Percentiles rank a stretch among this genome's conserved stretches.
These are phyloP conservation scores for Dioscorea alata DNA, from an alignment of 106 monocot species.

Conservation along the genomic window DNA sequence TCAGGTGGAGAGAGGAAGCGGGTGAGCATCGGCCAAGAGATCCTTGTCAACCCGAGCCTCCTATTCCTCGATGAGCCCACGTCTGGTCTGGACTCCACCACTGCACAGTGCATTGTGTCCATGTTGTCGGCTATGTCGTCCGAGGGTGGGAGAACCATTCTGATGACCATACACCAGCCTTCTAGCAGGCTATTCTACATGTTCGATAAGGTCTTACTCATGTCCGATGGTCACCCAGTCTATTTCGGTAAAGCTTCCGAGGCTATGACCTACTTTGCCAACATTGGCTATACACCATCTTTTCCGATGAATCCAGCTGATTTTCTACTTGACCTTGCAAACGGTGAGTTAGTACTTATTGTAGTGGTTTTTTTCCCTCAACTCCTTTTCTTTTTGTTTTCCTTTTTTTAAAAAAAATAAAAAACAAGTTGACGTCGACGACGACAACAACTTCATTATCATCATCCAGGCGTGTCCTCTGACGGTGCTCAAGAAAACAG, in stretches of 20 bases:
- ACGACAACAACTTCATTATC: not conserved
- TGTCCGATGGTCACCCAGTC: slow-evolving; percentile 27
- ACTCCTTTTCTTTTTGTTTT: not conserved
- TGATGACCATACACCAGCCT: slow-evolving; percentile 52
- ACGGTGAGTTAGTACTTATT: slow-evolving; percentile 12
- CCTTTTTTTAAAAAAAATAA: not conserved
- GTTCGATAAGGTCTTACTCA: slow-evolving; percentile 45
- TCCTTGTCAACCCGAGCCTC: slow-evolving; percentile 43
- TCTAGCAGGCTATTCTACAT: slow-evolving; percentile 44
- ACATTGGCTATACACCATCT: slow-evolving; percentile 11
- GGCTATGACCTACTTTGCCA: slow-evolving; percentile 28
- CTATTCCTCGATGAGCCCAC: slow-evolving; percentile 45
- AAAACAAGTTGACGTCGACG: not conserved
- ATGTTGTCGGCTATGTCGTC: slow-evolving; percentile 15
- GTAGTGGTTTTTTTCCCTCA: not conserved
- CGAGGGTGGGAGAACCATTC: slow-evolving; percentile 18
- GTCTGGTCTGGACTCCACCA: slow-evolving; percentile 43
- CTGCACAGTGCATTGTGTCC: slow-evolving; percentile 23
- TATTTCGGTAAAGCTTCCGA: slow-evolving; percentile 26
- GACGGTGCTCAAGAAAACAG: slow-evolving; percentile 14
- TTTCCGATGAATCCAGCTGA: slow-evolving; percentile 36
- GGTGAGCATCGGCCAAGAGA: slow-evolving; percentile 46
- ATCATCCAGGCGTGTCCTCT: slow-evolving; percentile 21
- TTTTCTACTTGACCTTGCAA: slow-evolving; percentile 45
- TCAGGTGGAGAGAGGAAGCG: slow-evolving; percentile 47